These are phyloP conservation scores for Danielia oregonensis DNA, from an alignment of 805 yeast species.

Conservation along the genomic window DNA sequence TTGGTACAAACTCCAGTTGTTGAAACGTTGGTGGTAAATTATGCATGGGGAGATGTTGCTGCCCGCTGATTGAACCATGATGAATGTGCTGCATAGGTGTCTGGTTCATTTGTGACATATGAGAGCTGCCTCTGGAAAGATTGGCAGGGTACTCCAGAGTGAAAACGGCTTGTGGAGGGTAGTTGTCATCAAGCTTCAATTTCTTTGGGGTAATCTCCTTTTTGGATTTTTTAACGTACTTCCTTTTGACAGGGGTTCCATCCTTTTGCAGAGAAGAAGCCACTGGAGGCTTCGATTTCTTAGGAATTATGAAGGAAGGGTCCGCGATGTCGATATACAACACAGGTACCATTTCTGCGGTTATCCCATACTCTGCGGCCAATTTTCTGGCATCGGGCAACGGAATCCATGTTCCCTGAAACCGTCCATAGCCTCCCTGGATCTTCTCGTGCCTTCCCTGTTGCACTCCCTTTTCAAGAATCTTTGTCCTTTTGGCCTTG, in stretches of 20 bases:
- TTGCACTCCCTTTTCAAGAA: conserved; percentile 91
- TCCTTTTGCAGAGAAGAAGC: conserved; percentile 25
- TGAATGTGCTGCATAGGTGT: neutral
- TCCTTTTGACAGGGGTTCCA: conserved; percentile 40
- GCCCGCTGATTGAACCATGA: too few relatives aligned
- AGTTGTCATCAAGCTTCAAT: conserved; percentile 23
- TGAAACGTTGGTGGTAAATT: conserved; percentile 21
- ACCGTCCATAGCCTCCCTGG: conserved; percentile 96
- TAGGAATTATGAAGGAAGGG: conserved; percentile 33
- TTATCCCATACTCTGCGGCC: conserved; percentile 38
- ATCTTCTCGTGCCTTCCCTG: conserved; percentile 85
- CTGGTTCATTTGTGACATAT: conserved; percentile 3
- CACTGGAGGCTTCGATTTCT: conserved; percentile 25
- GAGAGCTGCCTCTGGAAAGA: conserved; percentile 10
- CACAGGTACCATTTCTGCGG: conserved; percentile 40
- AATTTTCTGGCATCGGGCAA: conserved; percentile 58
- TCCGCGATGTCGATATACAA: conserved; percentile 35
- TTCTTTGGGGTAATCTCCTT: conserved; percentile 61
- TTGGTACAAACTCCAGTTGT: conserved; percentile 20
- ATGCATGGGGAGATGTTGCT: conserved; percentile 34
- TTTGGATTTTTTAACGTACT: conserved; percentile 53
- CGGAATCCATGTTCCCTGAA: conserved; percentile 98
- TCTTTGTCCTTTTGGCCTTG: conserved; percentile 89
- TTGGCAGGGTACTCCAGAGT: conserved; percentile 16
- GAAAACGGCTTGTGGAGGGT: conserved; percentile 18